A percentile compares a stretch with the other conserved stretches of the same genome.
These are phyloP conservation scores for Microcos paniculata DNA, from an alignment of 345 rosid species.

Conservation along the genomic window DNA sequence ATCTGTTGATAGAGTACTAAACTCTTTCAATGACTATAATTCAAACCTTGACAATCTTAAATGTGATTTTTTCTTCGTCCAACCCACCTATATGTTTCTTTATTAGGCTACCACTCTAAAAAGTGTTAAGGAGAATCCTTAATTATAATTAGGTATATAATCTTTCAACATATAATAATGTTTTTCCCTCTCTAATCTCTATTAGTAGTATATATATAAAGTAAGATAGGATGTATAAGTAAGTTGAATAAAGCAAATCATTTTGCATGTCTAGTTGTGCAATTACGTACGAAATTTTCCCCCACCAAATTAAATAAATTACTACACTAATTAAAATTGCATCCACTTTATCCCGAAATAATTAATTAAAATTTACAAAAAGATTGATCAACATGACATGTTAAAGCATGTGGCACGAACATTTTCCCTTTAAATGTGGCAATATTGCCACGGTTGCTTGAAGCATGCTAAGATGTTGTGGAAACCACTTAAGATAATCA, in stretches of 20 bases:
- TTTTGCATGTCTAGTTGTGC: slow-evolving; percentile 10
- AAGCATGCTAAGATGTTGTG: slow-evolving; percentile 15
- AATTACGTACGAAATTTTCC: slow-evolving; percentile 9
- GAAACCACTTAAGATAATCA: slow-evolving; percentile 19
- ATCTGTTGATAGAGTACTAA: no score
- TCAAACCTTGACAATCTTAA: no score
- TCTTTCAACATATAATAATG: not conserved
- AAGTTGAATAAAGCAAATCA: not conserved
- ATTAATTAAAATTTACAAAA: not conserved
- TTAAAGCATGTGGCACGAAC: not conserved
- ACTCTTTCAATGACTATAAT: not conserved
- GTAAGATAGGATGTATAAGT: not conserved
- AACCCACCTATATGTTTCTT: not conserved
- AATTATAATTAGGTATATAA: not conserved
- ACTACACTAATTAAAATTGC: not conserved
- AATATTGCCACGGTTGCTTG: not conserved
- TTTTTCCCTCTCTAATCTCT: not conserved
- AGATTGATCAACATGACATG: slow-evolving; percentile 6
- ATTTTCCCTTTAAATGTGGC: slow-evolving; percentile 5
- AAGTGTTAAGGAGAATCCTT: not conserved
- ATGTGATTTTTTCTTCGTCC: not conserved
- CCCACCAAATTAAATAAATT: not conserved
- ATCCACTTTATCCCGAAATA: not conserved
- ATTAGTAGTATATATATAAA: no score
- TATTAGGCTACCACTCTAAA: not conserved